Percentiles rank a stretch among this genome's conserved stretches.
These are phyloP conservation scores for Microcyclospora pomicola DNA, from an alignment of 2,329 filamentous ascomycete genomes.

Conservation along the genomic window DNA sequence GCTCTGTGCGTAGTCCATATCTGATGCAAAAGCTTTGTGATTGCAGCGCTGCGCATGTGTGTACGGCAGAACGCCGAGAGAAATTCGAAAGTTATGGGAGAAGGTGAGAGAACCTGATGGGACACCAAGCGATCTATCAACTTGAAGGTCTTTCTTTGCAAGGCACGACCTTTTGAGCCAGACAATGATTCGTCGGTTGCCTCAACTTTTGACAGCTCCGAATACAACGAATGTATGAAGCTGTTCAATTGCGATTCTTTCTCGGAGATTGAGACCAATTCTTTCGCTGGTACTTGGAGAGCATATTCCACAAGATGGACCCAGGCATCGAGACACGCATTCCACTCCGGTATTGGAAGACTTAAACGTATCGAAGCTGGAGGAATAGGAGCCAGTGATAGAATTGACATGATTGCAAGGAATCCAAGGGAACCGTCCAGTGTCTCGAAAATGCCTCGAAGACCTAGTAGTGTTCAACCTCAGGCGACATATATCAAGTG, in stretches of 20 bases:
- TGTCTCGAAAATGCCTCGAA: no score
- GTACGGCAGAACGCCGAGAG: constrained; percentile 53
- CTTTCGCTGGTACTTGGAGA: constrained; percentile 42
- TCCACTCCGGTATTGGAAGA: constrained; percentile 60
- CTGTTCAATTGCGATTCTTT: constrained; percentile 44
- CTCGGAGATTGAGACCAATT: constrained; percentile 39
- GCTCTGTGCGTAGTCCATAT: constrained; percentile 41
- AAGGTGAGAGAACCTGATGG: constrained; percentile 22
- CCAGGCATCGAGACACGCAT: constrained; percentile 65
- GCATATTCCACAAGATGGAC: constrained; percentile 51
- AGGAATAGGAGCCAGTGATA: constrained; percentile 67
- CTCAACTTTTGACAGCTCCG: constrained; percentile 32
- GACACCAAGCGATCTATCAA: constrained; percentile 30
- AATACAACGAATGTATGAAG: constrained; percentile 57
- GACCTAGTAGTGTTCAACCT: constrained; percentile 9
- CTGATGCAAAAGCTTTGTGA: constrained; percentile 34
- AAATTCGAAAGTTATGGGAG: constrained; percentile 50
- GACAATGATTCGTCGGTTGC: constrained; percentile 12
- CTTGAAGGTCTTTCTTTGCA: constrained; percentile 53
- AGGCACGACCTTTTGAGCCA: constrained; percentile 28
- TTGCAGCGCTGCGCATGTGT: constrained; percentile 50
- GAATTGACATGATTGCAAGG: constrained; percentile 35
- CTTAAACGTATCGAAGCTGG: constrained; percentile 50
- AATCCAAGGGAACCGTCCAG: no score
- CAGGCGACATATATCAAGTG: constrained; percentile 14